Base-by-base conservation (phyloP, 2,329 filamentous ascomycete species). In the Karstenula rhodostoma region DNA sequence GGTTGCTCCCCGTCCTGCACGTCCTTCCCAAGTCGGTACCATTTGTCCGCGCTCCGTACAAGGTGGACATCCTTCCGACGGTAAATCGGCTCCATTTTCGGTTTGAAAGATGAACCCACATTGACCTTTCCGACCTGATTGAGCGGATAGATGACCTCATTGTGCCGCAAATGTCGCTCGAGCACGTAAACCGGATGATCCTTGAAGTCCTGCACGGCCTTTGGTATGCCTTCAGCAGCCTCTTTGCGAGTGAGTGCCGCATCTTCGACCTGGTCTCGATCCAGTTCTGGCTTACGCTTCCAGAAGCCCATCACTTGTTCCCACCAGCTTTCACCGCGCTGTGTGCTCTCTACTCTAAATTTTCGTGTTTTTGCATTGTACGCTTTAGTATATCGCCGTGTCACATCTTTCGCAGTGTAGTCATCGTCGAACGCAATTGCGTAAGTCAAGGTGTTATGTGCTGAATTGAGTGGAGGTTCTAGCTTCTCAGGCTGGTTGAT, bases 351-450 rank as follows among this genome's bases (percentile, higher is more conserved):
- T 1, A 99, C 85, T n/a, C 95, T 88, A 60, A 86, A 78, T 65
- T 89, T 93, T 23, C 92, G 86, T 0, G 94, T 97, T 78, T 98
- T 98, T 23, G 94, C 91, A 68, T 93, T 95, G 78, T 90, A 98
- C 0, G 90, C 90, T 76, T 95, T 96, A 1, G 89, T 85, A 73
- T 99, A 99, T 17, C 95, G 87, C 57, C 88, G 85, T 0, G 95
- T 99, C 0, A 99, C 92, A 71, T 99, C 95, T 70, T 86, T 88
- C 0, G 88, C 93, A 15, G 86, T 87, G 2, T 89, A 90, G 66
- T 96, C 91, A 13, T 89, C 87, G 65, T 96, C 91, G 65, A 97
- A 97, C 0, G 90, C 92, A 54, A 99, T 82, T 0, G 91, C 94
- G 71, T 99, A 99, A 10, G 84, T 86, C 79, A 99, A 86, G 57